Evolutionary conservation across 108 stramenopile species (phyloP).

Genomic region (Skeletonema marinoi): DNA sequence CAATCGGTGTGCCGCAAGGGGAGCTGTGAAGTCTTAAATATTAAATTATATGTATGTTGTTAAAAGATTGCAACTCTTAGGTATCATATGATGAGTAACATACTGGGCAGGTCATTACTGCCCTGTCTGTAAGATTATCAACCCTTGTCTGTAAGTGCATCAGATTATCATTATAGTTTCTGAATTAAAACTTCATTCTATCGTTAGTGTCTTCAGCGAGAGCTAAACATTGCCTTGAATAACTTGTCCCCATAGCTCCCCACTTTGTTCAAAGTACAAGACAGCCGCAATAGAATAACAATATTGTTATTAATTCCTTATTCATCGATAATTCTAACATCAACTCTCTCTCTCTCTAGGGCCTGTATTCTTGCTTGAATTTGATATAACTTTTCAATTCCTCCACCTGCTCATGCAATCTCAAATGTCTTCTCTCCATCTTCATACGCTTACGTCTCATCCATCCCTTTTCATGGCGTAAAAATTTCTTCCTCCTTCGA

Average conservation of each 20-base stretch:
- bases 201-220: no score
- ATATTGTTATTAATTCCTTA: not conserved
- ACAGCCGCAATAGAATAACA: no score
- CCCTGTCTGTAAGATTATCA: no score
- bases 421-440: slow-evolving; percentile 34
- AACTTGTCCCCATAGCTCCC: no score
- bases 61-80: not conserved
- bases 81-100: not conserved
- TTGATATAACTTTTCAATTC: slow-evolving; percentile 47
- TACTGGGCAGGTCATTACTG: not conserved
- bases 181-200: not conserved
- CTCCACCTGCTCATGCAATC: slow-evolving; percentile 39
- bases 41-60: not conserved
- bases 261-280: no score
- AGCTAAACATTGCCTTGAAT: no score
- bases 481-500: slow-evolving; percentile 28
- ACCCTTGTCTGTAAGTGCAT: not conserved
- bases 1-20: not conserved
- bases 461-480: slow-evolving; percentile 46
- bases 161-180: not conserved
- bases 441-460: slow-evolving; percentile 47
- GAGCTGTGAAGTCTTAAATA: not conserved
- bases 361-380: slow-evolving; percentile 36
- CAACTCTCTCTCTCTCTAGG: not conserved
- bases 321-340: not conserved